Conservation (phyloP, 106 monocot species). For the Dendrobium nobile region DNA sequence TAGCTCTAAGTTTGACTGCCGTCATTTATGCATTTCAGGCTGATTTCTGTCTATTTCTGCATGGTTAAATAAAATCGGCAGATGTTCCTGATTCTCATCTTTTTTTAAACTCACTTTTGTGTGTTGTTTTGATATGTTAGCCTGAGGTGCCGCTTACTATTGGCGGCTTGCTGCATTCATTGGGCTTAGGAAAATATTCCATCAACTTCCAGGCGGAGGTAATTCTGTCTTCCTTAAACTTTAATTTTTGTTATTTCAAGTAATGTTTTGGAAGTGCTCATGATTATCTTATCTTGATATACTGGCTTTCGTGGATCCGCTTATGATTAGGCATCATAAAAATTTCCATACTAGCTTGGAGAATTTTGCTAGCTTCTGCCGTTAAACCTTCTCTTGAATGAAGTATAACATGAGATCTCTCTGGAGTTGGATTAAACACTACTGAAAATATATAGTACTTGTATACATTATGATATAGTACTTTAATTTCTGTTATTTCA, state of each 20-base stretch:
- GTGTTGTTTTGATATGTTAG: conserved; percentile 33
- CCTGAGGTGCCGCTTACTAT: conserved; percentile 53
- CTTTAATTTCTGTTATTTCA: neutral
- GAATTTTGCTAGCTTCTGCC: neutral
- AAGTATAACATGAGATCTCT: no score
- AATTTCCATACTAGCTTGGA: neutral
- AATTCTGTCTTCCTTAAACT: neutral
- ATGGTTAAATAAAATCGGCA: neutral
- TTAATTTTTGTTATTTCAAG: neutral
- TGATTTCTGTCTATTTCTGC: neutral
- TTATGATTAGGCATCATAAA: neutral
- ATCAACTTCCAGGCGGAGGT: conserved; percentile 96
- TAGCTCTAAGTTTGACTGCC: neutral
- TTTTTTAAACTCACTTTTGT: neutral
- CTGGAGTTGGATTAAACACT: no score
- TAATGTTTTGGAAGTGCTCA: neutral
- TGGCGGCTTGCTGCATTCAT: conserved; percentile 43
- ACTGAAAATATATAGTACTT: no score
- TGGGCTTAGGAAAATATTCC: conserved; percentile 81
- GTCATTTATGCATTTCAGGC: neutral
- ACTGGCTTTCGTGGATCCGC: no score
- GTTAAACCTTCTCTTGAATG: no score
- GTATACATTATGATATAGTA: no score
- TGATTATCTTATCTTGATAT: neutral
- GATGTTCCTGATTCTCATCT: neutral